Evolutionary conservation across 2,329 filamentous ascomycete species (phyloP).

Genomic region (Periconia macrospinosa): DNA sequence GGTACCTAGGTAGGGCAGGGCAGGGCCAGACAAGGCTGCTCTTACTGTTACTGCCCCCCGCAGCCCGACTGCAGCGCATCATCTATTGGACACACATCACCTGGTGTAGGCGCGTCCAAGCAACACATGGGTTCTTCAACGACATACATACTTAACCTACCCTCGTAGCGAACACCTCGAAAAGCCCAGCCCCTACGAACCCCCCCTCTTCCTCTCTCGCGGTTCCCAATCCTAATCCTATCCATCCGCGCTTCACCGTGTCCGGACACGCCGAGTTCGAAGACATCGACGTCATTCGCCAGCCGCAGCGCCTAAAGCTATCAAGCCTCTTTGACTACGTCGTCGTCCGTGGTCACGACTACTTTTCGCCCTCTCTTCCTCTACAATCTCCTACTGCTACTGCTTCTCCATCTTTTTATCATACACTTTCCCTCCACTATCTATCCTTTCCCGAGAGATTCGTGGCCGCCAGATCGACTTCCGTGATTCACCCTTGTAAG

Average conservation of each 20-base stretch:
- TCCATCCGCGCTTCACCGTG: slow-evolving; percentile 2
- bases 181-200: background rate
- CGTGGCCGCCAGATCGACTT: slow-evolving; percentile 1
- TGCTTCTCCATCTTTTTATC: background rate
- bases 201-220: background rate
- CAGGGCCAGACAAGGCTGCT: too few species aligned
- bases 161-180: too few species aligned
- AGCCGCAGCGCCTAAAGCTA: slow-evolving; percentile 17
- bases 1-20: too few species aligned
- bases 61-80: too few species aligned
- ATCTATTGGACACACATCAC: too few species aligned
- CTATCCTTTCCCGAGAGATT: slow-evolving; percentile 9
- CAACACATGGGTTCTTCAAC: too few species aligned
- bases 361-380: slow-evolving; percentile 1
- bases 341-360: slow-evolving; percentile 1
- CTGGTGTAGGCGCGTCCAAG: too few species aligned
- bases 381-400: background rate
- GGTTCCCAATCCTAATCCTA: background rate
- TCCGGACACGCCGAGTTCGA: slow-evolving; percentile 10
- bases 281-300: slow-evolving; percentile 25
- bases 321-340: slow-evolving; percentile 17
- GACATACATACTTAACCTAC: too few species aligned
- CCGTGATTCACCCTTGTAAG: background rate
- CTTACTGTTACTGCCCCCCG: too few species aligned
- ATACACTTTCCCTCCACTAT: background rate